Conservation (phyloP, 257 asterid species). For the Penstemon barbatus region DNA sequence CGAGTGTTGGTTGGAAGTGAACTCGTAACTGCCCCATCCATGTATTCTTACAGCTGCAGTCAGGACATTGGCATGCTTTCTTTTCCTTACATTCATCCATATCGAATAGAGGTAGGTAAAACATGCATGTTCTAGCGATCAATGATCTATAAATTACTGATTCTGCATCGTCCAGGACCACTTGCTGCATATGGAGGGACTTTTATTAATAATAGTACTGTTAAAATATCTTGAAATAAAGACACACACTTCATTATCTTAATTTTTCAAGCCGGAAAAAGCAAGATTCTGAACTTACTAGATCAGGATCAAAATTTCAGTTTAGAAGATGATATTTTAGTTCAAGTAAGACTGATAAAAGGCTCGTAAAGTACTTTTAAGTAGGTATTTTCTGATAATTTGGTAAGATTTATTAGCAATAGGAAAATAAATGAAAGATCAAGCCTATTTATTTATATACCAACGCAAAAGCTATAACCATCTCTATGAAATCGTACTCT, state of each 20-base stretch:
- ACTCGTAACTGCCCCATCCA: constrained; percentile 80
- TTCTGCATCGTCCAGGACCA: constrained; percentile 73
- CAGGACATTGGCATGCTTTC: constrained; percentile 85
- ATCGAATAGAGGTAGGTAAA: too few relatives aligned
- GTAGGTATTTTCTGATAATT: neutral
- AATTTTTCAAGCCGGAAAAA: too few relatives aligned
- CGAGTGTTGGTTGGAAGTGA: constrained; percentile 59
- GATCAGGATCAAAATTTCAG: too few relatives aligned
- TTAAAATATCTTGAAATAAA: neutral
- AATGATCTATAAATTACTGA: constrained; percentile 29
- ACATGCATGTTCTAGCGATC: too few relatives aligned
- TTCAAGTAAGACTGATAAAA: too few relatives aligned
- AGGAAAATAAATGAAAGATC: constrained; percentile 11
- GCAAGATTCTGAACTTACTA: too few relatives aligned
- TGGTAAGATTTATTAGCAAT: neutral
- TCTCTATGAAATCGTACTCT: constrained; percentile 53
- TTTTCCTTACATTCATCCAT: constrained; percentile 72
- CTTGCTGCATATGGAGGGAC: constrained; percentile 40
- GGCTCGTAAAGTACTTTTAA: too few relatives aligned
- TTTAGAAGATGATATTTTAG: too few relatives aligned
- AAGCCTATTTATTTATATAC: constrained; percentile 25
- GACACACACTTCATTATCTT: too few relatives aligned
- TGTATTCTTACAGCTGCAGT: constrained; percentile 77
- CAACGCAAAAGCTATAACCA: constrained; percentile 51
- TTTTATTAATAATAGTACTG: neutral